Evolutionary conservation across 768 basidiomycete genomes (phyloP).

Genomic region (Boletellus ananas): DNA sequence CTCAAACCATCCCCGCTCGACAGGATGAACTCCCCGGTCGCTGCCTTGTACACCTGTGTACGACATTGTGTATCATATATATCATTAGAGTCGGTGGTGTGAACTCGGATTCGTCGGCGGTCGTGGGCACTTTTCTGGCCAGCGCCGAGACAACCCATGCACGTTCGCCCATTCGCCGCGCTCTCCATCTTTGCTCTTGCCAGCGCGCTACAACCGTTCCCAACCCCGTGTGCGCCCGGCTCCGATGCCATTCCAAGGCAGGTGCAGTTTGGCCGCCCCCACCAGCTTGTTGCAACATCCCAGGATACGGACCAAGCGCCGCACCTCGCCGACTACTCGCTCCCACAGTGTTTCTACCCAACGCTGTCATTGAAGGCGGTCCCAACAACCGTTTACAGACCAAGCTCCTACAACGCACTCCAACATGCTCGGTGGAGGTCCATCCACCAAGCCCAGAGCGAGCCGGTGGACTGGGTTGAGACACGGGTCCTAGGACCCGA

Average conservation of each 20-base stretch:
- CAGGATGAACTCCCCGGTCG: constrained; percentile 5
- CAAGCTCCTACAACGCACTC: constrained; percentile 47
- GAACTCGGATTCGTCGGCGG: background rate
- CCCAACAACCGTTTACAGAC: constrained; percentile 55
- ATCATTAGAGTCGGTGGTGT: background rate
- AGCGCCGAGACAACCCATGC: constrained; percentile 3
- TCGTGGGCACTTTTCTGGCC: no score
- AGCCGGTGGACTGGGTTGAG: constrained; percentile 63
- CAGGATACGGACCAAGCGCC: constrained; percentile 3
- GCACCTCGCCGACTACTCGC: constrained; percentile 4
- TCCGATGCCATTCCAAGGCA: background rate
- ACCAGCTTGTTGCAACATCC: constrained; percentile 6
- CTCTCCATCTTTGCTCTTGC: constrained; percentile 1
- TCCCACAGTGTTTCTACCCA: constrained; percentile 6
- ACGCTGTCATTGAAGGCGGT: constrained; percentile 38
- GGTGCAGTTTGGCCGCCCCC: constrained; percentile 24
- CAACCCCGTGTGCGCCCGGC: background rate
- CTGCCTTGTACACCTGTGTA: no score
- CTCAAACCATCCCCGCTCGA: constrained; percentile 8
- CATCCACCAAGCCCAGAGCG: constrained; percentile 44
- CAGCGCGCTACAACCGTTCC: background rate
- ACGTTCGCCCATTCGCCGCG: background rate
- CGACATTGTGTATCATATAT: no score
- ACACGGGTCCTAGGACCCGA: constrained; percentile 70
- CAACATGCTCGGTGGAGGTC: constrained; percentile 54